Conservation (phyloP, 2,329 filamentous ascomycete genomes). For the Ciborinia camelliae region DNA sequence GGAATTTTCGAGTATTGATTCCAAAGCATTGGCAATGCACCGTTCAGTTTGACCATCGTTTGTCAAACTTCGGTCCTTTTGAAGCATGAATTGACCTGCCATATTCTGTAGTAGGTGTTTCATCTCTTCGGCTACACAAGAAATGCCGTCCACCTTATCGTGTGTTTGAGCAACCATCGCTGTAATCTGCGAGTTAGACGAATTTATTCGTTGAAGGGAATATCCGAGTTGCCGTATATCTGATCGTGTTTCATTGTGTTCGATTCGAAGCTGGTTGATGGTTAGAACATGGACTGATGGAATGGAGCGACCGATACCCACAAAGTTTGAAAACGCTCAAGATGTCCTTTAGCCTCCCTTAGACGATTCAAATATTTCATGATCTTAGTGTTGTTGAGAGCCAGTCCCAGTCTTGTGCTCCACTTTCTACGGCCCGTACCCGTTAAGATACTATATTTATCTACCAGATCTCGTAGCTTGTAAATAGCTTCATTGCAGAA, state of each 20-base stretch:
- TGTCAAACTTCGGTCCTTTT: background rate
- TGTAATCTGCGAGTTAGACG: background rate
- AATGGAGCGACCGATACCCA: background rate
- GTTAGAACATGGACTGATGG: background rate
- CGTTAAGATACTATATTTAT: background rate
- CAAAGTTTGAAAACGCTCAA: background rate
- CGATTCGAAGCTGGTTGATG: background rate
- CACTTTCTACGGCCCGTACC: too few species aligned
- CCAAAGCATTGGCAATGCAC: background rate
- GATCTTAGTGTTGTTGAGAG: background rate
- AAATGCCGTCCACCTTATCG: background rate
- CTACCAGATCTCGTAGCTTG: background rate
- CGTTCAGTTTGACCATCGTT: background rate
- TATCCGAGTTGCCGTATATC: background rate
- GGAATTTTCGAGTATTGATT: background rate
- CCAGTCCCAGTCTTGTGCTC: background rate
- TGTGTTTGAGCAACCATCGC: background rate
- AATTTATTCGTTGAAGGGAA: background rate
- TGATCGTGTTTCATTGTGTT: background rate
- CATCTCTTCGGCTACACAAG: background rate
- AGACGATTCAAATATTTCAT: background rate
- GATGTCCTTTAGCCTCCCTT: background rate
- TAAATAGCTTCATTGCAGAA: background rate
- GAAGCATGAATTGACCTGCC: background rate
- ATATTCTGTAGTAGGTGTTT: background rate